These are phyloP conservation scores for Fonsecaea erecta DNA, from an alignment of 2,329 filamentous ascomycete genomes.

Conservation along the genomic window DNA sequence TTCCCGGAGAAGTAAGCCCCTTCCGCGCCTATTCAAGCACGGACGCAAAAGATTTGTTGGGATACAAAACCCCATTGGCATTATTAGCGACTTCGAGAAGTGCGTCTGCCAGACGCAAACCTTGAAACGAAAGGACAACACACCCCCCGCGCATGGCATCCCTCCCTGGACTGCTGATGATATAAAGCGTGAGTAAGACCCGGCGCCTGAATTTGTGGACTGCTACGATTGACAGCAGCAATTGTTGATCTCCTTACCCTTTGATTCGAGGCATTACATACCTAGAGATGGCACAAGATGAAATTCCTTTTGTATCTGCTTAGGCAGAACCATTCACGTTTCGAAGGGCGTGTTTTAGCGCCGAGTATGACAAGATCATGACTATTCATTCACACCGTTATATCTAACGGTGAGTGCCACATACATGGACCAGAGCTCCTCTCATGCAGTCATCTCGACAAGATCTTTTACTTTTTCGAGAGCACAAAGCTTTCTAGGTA, in stretches of 20 bases:
- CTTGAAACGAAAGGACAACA: too few species aligned
- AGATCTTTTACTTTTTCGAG: not conserved
- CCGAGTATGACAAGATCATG: constrained; percentile 1
- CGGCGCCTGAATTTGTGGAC: too few species aligned
- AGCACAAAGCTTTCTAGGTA: not conserved
- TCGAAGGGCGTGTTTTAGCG: constrained; percentile 13
- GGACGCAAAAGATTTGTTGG: not conserved
- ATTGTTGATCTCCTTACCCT: too few species aligned
- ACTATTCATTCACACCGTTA: not conserved
- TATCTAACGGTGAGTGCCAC: not conserved
- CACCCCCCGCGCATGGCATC: too few species aligned
- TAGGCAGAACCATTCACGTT: not conserved
- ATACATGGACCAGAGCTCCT: not conserved
- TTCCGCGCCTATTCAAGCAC: not conserved
- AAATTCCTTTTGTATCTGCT: not conserved
- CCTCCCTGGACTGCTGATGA: not conserved
- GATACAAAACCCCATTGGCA: too few species aligned
- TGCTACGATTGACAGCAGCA: constrained; percentile 4
- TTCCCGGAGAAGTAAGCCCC: not conserved
- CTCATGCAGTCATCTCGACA: not conserved
- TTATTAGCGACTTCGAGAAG: too few species aligned
- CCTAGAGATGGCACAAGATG: not conserved
- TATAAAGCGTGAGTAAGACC: not conserved
- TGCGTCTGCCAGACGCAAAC: too few species aligned
- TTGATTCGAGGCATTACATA: not conserved